phyloP scores from a whole-genome alignment of 2,329 filamentous ascomycete genomes.

The Colletotrichum kahawae region DNA sequence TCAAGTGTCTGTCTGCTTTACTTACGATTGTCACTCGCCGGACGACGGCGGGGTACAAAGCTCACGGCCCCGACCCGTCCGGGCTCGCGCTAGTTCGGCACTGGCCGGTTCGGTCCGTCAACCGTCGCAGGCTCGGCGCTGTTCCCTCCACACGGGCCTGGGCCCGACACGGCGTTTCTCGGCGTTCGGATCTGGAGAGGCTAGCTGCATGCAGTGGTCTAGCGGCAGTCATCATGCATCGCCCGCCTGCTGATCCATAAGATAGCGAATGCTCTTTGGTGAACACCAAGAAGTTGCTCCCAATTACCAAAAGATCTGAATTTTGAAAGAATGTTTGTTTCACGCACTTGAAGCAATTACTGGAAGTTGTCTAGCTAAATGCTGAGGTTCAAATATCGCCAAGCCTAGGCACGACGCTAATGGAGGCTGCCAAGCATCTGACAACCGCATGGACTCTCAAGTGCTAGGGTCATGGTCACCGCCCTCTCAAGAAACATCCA shows the following conservation, averaged over 20 bases:
- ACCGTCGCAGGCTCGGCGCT: not conserved
- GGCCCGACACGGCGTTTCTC: not conserved
- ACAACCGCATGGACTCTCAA: not conserved
- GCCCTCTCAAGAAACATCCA: not conserved
- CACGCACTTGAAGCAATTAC: not conserved
- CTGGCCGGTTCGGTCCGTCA: not conserved
- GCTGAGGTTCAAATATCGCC: not conserved
- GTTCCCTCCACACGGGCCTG: not conserved
- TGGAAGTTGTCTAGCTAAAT: not conserved
- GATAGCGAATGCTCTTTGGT: not conserved
- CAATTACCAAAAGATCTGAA: rapidly evolving
- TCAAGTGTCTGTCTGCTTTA: not conserved
- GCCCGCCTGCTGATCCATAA: not conserved
- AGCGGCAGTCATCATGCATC: not conserved
- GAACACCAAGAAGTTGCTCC: not conserved
- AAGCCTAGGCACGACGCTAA: not conserved
- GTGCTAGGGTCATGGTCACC: not conserved
- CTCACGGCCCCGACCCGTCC: not conserved
- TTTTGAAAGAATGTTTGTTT: not conserved
- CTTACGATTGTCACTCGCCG: not conserved
- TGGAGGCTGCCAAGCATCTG: not conserved
- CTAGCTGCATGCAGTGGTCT: not conserved
- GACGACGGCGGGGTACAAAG: not conserved
- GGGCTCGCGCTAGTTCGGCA: not conserved
- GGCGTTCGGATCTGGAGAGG: not conserved